These are phyloP conservation scores for Erysimum cheiranthoides DNA, from an alignment of 345 rosid genomes.

Conservation along the genomic window DNA sequence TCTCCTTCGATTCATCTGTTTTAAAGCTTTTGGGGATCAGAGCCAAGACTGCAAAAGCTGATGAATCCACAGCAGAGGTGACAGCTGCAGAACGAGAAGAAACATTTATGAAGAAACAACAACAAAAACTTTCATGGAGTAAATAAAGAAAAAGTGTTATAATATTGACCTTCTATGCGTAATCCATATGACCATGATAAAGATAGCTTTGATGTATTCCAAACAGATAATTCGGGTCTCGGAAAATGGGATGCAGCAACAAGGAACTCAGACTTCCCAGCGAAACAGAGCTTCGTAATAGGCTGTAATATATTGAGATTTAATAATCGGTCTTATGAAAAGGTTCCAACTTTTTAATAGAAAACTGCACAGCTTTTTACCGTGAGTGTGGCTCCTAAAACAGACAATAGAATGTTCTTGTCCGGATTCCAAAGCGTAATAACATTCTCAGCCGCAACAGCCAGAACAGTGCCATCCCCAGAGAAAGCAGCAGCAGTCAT, in stretches of 20 bases:
- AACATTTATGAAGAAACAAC: slow-evolving; percentile 22
- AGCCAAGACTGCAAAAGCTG: slow-evolving; percentile 74
- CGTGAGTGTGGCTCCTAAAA: slow-evolving; percentile 69
- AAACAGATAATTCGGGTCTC: slow-evolving; percentile 71
- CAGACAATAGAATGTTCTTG: slow-evolving; percentile 76
- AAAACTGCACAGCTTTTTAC: slow-evolving; percentile 41
- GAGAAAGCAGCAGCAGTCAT: slow-evolving; percentile 97
- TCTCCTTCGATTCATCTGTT: slow-evolving; percentile 44
- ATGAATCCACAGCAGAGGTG: slow-evolving; percentile 58
- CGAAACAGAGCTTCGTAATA: slow-evolving; percentile 68
- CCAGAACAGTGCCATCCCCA: slow-evolving; percentile 93
- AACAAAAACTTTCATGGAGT: background rate
- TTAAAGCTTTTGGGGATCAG: slow-evolving; percentile 59
- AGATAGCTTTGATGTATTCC: slow-evolving; percentile 77
- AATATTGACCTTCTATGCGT: slow-evolving; percentile 69
- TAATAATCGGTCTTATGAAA: background rate
- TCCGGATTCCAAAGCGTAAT: slow-evolving; percentile 93
- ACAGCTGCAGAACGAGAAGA: slow-evolving; percentile 58
- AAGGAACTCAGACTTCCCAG: slow-evolving; percentile 77
- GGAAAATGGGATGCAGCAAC: slow-evolving; percentile 71
- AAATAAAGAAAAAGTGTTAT: background rate
- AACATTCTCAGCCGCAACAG: slow-evolving; percentile 90
- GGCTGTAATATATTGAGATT: slow-evolving; percentile 28
- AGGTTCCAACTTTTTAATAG: background rate
- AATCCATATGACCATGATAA: slow-evolving; percentile 82